A percentile compares a stretch with the other conserved stretches of the same genome.
phyloP scores from a whole-genome alignment of 805 yeast genomes.

The Yamadazyma akitaensis region DNA sequence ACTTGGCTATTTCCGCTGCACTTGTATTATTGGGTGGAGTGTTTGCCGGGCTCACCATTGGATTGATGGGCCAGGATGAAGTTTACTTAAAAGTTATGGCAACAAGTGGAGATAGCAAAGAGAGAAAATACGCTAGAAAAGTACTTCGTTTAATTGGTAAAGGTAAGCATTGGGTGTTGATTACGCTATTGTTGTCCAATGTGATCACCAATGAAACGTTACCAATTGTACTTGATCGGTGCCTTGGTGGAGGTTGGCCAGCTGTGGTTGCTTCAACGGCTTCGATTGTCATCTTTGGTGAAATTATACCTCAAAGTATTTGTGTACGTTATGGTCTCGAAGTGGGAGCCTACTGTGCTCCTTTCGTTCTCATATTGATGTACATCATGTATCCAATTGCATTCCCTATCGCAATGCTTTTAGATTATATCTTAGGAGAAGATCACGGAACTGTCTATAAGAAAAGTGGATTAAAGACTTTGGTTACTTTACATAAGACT shows the following conservation, averaged over 20 bases:
- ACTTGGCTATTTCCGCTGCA: slow-evolving; percentile 50
- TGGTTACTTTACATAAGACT: slow-evolving; percentile 87
- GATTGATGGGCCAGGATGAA: slow-evolving; percentile 97
- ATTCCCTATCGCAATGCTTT: slow-evolving; percentile 77
- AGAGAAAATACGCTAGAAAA: slow-evolving; percentile 63
- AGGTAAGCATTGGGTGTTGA: slow-evolving; percentile 96
- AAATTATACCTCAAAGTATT: slow-evolving; percentile 90
- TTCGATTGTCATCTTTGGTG: slow-evolving; percentile 91
- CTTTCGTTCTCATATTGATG: slow-evolving; percentile 83
- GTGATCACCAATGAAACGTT: slow-evolving; percentile 93
- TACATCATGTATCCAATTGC: slow-evolving; percentile 89
- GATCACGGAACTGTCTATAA: slow-evolving; percentile 95
- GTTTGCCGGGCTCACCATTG: slow-evolving; percentile 93
- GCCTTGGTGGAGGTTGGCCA: slow-evolving; percentile 96
- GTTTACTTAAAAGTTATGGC: slow-evolving; percentile 88
- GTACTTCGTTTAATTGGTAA: slow-evolving; percentile 70
- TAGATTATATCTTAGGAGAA: slow-evolving; percentile 85
- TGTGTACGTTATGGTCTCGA: slow-evolving; percentile 91
- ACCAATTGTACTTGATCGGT: slow-evolving; percentile 89
- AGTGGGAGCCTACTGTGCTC: slow-evolving; percentile 86
- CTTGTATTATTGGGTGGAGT: slow-evolving; percentile 80
- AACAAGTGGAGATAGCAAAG: slow-evolving; percentile 73
- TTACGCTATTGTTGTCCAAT: slow-evolving; percentile 77
- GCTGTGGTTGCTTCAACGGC: slow-evolving; percentile 94
- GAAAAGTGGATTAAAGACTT: slow-evolving; percentile 87